Conservation (phyloP, 495 filamentous ascomycete genomes). For the Tuber melanosporum region DNA sequence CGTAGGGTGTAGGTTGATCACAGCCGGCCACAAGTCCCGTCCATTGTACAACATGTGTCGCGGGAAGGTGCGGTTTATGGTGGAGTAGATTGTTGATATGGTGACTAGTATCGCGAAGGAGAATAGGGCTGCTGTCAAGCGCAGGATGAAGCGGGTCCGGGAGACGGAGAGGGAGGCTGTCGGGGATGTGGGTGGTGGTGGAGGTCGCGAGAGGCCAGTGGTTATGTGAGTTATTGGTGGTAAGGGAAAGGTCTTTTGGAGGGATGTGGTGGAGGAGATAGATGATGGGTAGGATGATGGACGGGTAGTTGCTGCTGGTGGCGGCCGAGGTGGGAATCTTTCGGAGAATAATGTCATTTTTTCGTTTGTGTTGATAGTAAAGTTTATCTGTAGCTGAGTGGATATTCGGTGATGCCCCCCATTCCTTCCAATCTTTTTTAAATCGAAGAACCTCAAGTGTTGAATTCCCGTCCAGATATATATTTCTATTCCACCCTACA, state of each 20-base stretch:
- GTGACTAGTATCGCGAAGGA: slow-evolving; percentile 24
- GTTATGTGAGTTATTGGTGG: slow-evolving; percentile 7
- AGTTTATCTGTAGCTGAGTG: neutral
- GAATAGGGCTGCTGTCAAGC: slow-evolving; percentile 25
- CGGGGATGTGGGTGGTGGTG: slow-evolving; percentile 20
- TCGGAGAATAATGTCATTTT: neutral
- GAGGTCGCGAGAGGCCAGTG: slow-evolving; percentile 16
- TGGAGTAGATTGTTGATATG: slow-evolving; percentile 26
- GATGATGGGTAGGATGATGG: slow-evolving; percentile 1
- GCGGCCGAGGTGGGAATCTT: neutral
- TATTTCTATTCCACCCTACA: neutral
- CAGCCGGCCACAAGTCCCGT: slow-evolving; percentile 24
- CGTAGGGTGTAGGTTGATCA: slow-evolving; percentile 25
- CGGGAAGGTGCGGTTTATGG: slow-evolving; percentile 24
- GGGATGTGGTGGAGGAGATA: neutral
- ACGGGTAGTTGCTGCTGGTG: slow-evolving; percentile 5
- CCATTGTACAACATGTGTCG: slow-evolving; percentile 18
- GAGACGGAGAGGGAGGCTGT: slow-evolving; percentile 26
- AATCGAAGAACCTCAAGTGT: neutral
- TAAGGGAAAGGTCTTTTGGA: neutral
- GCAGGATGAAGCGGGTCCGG: slow-evolving; percentile 31
- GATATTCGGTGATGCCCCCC: neutral
- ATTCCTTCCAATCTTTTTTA: neutral
- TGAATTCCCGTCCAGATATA: neutral
- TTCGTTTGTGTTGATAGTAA: neutral